Percentiles rank a stretch among this genome's conserved stretches.
These are phyloP conservation scores for Diplodia mutila DNA, from an alignment of 2,329 filamentous ascomycete genomes.

Conservation along the genomic window DNA sequence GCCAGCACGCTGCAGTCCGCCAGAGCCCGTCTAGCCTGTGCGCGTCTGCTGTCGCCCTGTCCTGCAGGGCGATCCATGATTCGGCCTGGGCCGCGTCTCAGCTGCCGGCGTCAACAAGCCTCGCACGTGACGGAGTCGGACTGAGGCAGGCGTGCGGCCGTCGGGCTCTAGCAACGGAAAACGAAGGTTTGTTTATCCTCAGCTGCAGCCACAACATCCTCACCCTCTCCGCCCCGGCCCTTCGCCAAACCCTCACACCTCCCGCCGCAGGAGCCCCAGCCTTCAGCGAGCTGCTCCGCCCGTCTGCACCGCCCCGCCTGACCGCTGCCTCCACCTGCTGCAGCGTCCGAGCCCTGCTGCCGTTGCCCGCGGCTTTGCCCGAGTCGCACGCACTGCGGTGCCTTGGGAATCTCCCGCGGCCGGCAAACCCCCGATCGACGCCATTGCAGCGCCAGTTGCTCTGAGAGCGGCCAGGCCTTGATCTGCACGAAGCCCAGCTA, in stretches of 20 bases:
- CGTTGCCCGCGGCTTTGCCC: constrained; percentile 14
- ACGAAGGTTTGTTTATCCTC: constrained; percentile 24
- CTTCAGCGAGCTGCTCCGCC: neutral
- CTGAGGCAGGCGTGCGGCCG: neutral
- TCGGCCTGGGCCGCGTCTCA: neutral
- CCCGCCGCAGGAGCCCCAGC: neutral
- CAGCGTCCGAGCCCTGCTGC: constrained; percentile 8
- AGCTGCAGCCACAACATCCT: constrained; percentile 18
- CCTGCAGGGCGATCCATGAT: constrained; percentile 10
- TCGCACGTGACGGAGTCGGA: constrained; percentile 2
- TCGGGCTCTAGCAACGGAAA: constrained; percentile 21
- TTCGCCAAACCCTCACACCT: neutral
- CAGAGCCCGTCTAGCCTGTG: neutral
- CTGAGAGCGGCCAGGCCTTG: constrained; percentile 5
- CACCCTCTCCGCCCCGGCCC: constrained; percentile 1
- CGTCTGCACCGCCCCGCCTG: neutral
- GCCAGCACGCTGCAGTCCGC: neutral
- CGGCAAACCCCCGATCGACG: constrained; percentile 21
- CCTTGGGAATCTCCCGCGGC: constrained; percentile 13
- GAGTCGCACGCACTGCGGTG: constrained; percentile 11
- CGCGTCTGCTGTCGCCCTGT: neutral
- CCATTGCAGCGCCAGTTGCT: constrained; percentile 10
- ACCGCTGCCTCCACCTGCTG: neutral
- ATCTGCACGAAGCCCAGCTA: constrained; percentile 16
- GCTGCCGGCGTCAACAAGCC: constrained; percentile 15